phyloP scores from a whole-genome alignment of 208 protist genomes.

The Wallacemonas sp. region DNA sequence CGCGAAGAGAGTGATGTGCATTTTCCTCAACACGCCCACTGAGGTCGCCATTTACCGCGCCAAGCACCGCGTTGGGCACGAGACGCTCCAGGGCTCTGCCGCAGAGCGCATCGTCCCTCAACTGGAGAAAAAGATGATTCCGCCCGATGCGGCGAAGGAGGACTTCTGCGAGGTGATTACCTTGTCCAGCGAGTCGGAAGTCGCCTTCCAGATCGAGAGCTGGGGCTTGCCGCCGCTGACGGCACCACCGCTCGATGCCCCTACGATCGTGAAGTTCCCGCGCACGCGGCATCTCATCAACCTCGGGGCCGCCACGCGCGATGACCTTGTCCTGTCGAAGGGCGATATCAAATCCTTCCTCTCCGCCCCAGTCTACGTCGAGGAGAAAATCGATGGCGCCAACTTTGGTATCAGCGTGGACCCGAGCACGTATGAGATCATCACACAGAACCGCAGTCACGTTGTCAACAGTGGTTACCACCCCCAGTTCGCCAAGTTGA shows the following conservation, averaged over 20 bases:
- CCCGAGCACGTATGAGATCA: constrained; percentile 7
- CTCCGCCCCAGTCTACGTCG: constrained; percentile 16
- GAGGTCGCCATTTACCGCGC: constrained; percentile 15
- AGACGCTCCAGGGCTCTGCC: constrained; percentile 7
- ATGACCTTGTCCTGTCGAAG: constrained; percentile 17
- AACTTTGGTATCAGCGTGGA: constrained; percentile 39
- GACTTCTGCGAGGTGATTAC: constrained; percentile 8
- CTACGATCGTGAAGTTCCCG: constrained; percentile 23
- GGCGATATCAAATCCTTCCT: constrained; percentile 13
- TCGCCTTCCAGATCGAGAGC: constrained; percentile 6
- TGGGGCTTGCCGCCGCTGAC: constrained; percentile 14
- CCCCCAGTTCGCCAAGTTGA: constrained; percentile 19
- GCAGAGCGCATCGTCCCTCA: constrained; percentile 10
- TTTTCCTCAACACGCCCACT: constrained; percentile 9
- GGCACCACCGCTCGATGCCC: constrained; percentile 11
- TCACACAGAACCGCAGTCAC: constrained; percentile 35
- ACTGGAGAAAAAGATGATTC: constrained; percentile 9
- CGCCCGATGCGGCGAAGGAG: constrained; percentile 7
- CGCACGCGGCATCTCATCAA: constrained; percentile 29
- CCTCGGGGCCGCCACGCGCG: constrained; percentile 20
- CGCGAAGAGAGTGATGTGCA: constrained; percentile 14
- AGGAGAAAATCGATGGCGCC: constrained; percentile 49
- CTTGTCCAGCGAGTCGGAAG: constrained; percentile 11
- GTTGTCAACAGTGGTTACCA: constrained; percentile 21
- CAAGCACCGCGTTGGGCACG: constrained; percentile 11